phyloP scores from a whole-genome alignment of 768 basidiomycete genomes.

The Boletus eberwhitei region DNA sequence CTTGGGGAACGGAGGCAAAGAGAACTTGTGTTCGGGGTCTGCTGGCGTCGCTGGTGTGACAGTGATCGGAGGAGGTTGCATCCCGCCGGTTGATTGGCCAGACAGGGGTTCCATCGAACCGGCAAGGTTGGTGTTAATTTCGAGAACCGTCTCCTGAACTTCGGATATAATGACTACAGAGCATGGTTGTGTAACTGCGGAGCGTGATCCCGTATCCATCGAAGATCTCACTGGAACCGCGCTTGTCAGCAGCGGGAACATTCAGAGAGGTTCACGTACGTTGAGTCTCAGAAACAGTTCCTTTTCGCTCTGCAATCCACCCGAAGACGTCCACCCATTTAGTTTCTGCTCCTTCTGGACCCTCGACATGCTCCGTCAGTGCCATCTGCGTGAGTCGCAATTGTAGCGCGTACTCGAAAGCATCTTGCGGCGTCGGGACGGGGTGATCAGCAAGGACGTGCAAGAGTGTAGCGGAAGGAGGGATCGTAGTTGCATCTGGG shows the following conservation, averaged over 20 bases:
- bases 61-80: conserved; percentile 43
- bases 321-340: conserved; percentile 83
- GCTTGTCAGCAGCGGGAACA: not conserved
- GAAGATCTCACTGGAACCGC: conserved; percentile 28
- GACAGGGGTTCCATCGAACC: not conserved
- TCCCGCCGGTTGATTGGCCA: not conserved
- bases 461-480: conserved; percentile 42
- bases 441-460: conserved; percentile 47
- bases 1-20: conserved; percentile 16
- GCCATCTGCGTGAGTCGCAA: conserved; percentile 83
- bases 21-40: conserved; percentile 22
- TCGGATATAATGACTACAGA: conserved; percentile 15
- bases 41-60: conserved; percentile 62
- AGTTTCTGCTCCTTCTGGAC: conserved; percentile 75
- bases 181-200: conserved; percentile 20
- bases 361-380: conserved; percentile 78
- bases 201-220: conserved; percentile 27
- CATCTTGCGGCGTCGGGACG: conserved; percentile 48
- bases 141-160: conserved; percentile 10
- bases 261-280: conserved; percentile 14
- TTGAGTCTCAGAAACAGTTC: conserved; percentile 26
- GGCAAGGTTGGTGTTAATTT: conserved; percentile 5
- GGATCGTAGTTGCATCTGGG: conserved; percentile 30
- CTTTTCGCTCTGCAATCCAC: conserved; percentile 73
- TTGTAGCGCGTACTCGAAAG: conserved; percentile 78